Percentiles rank a stretch among this genome's conserved stretches.
These are phyloP conservation scores for Microascus cirrosus DNA, from an alignment of 2,329 filamentous ascomycete species.

Conservation along the genomic window DNA sequence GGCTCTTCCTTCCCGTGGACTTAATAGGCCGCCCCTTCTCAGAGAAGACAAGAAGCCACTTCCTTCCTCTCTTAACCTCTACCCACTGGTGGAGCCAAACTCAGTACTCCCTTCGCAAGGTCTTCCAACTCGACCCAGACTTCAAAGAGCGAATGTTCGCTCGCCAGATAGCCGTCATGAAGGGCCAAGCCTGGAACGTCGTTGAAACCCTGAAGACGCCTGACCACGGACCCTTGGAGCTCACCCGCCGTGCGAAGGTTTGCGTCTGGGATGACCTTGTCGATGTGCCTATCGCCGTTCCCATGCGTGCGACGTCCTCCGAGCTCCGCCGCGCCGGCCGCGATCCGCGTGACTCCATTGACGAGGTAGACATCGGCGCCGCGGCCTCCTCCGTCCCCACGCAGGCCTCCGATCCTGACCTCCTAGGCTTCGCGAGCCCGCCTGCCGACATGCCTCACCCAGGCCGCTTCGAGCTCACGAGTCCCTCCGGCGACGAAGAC, in stretches of 20 bases:
- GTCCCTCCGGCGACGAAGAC: constrained; percentile 29
- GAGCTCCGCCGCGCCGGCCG: constrained; percentile 63
- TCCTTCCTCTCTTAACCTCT: constrained; percentile 88
- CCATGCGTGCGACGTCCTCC: constrained; percentile 73
- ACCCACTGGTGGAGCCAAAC: constrained; percentile 97
- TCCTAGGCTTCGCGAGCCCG: constrained; percentile 55
- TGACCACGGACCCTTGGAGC: constrained; percentile 86
- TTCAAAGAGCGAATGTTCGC: constrained; percentile 99
- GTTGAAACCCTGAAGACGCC: constrained; percentile 90
- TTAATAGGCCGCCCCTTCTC: constrained; percentile 95
- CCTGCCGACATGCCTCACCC: constrained; percentile 60
- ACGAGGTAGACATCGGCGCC: constrained; percentile 81
- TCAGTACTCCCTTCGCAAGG: constrained; percentile 69
- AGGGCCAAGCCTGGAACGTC: constrained; percentile 98
- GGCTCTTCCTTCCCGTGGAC: constrained; percentile 94
- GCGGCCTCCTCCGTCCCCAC: constrained; percentile 22
- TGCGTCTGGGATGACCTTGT: constrained; percentile 98
- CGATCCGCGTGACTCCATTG: constrained; percentile 31
- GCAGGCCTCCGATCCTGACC: constrained; percentile 40
- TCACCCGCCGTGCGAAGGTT: constrained; percentile 81
- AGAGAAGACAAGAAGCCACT: constrained; percentile 84
- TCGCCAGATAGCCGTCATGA: constrained; percentile 97
- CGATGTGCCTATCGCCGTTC: constrained; percentile 88
- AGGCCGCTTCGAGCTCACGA: constrained; percentile 59
- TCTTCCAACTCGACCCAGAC: constrained; percentile 87